A percentile compares a stretch with the other conserved stretches of the same genome.
Conservation (phyloP, 495 filamentous ascomycete species). For the Talaromyces proteolyticus region DNA sequence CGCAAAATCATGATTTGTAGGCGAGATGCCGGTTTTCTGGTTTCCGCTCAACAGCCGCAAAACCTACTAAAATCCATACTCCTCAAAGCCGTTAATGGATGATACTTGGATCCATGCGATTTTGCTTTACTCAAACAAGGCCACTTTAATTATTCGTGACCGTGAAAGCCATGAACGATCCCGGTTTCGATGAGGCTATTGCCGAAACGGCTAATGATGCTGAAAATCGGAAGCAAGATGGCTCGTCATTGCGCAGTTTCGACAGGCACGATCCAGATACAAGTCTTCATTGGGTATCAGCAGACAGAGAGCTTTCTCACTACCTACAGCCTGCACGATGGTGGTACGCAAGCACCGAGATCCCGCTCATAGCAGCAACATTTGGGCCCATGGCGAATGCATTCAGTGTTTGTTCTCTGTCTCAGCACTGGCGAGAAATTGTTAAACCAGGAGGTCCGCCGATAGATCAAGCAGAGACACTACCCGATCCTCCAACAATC, state of each 20-base stretch:
- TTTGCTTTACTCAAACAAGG: too few relatives aligned
- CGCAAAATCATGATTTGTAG: too few relatives aligned
- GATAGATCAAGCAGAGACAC: not conserved
- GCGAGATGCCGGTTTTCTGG: too few relatives aligned
- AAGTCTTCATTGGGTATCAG: not conserved
- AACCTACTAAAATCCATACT: too few relatives aligned
- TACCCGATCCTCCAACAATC: conserved; percentile 39
- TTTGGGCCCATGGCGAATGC: conserved; percentile 80
- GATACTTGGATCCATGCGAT: too few relatives aligned
- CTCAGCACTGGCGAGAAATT: conserved; percentile 63
- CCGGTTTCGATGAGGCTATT: conserved; percentile 48
- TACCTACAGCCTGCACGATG: conserved; percentile 45
- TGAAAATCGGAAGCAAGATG: conserved; percentile 27
- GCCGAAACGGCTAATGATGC: conserved; percentile 38
- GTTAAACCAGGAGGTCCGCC: conserved; percentile 35
- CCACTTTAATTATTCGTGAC: too few relatives aligned
- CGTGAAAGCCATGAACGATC: too few relatives aligned
- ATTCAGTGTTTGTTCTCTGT: conserved; percentile 75
- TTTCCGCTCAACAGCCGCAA: too few relatives aligned
- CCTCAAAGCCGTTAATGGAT: too few relatives aligned
- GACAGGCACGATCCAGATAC: conserved; percentile 19
- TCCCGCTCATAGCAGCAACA: conserved; percentile 71
- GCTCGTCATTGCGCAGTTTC: conserved; percentile 4
- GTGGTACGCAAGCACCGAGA: conserved; percentile 83
- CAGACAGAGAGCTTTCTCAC: not conserved